These are phyloP conservation scores for Rhodocollybia butyracea DNA, from an alignment of 768 basidiomycete species.

Conservation along the genomic window DNA sequence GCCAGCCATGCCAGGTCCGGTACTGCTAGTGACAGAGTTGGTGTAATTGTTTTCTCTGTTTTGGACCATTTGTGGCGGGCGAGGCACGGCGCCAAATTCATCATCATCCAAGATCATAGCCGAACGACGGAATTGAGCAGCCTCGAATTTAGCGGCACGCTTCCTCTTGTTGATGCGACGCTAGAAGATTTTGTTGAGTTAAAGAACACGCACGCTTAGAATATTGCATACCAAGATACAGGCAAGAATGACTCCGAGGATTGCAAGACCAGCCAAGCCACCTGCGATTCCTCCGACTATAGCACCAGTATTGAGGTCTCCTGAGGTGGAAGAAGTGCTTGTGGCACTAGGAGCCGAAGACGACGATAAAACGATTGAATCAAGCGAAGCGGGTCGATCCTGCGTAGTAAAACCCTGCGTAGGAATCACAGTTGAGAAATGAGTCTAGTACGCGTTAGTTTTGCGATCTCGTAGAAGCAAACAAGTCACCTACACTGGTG, in stretches of 20 bases:
- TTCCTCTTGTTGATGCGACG: neutral
- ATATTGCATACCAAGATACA: neutral
- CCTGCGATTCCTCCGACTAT: constrained; percentile 7
- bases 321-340: neutral
- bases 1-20: constrained; percentile 5
- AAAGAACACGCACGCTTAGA: no score
- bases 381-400: neutral
- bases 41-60: constrained; percentile 4
- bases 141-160: neutral
- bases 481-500: neutral
- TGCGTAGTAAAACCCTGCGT: neutral
- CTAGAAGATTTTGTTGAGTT: neutral
- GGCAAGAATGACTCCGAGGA: neutral
- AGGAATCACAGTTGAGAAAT: constrained; percentile 1
- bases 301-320: constrained; percentile 7
- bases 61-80: constrained; percentile 4
- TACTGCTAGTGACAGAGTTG: neutral
- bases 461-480: neutral
- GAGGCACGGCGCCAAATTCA: neutral
- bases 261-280: constrained; percentile 1
- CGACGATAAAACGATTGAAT: neutral
- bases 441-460: neutral
- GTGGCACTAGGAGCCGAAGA: neutral
- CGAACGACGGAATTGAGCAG: constrained; percentile 7
- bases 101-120: constrained; percentile 8